phyloP scores from a whole-genome alignment of 345 rosid species.

The Citrus australasica region DNA sequence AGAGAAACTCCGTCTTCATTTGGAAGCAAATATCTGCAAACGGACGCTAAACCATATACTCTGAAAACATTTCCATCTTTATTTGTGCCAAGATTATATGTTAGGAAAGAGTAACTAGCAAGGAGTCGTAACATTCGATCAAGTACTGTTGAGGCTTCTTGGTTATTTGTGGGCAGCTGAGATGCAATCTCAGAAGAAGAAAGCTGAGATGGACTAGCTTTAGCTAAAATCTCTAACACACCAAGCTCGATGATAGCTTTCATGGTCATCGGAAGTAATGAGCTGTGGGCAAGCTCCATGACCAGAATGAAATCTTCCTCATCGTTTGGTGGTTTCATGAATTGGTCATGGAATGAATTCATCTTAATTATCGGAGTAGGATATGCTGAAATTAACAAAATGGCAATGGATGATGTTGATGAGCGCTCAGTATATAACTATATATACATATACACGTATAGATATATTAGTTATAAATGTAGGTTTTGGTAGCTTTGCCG shows the following conservation, averaged over 20 bases:
- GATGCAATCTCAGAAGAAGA: conserved; percentile 27
- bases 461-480: no score
- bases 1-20: no score
- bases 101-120: background rate
- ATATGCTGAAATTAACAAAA: no score
- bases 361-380: background rate
- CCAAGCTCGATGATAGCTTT: background rate
- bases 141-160: conserved; percentile 17
- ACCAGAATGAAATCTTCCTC: conserved; percentile 14
- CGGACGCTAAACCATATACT: no score
- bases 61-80: no score
- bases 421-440: no score
- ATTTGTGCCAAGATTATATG: no score
- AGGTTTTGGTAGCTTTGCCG: no score
- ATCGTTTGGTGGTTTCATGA: background rate
- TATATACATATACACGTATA: no score
- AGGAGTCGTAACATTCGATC: conserved; percentile 32
- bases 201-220: conserved; percentile 13
- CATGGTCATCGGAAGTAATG: conserved; percentile 22
- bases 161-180: conserved; percentile 18
- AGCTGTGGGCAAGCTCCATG: conserved; percentile 13
- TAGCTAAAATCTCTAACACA: conserved; percentile 26
- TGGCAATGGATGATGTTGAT: no score
- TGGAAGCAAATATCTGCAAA: no score
- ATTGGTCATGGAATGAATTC: background rate